phyloP scores from a whole-genome alignment of 345 rosid genomes.

The Hibiscus tridactylites region DNA sequence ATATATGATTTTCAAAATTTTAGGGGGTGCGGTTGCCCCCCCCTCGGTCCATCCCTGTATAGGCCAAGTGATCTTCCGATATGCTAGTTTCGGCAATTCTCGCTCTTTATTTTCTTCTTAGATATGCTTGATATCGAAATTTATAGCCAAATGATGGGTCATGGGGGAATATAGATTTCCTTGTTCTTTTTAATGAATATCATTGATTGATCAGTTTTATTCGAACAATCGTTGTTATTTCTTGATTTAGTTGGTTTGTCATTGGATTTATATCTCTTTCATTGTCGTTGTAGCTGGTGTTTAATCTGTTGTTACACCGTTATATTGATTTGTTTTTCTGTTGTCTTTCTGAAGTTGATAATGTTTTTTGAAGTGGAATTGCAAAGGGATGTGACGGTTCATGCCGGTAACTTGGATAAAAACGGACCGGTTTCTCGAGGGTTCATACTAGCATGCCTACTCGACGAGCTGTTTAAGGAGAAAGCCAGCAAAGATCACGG shows the following conservation, averaged over 20 bases:
- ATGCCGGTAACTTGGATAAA: conserved; percentile 10
- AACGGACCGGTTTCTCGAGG: conserved; percentile 7
- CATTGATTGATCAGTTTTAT: background rate
- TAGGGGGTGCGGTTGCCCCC: too few species aligned
- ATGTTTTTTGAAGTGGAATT: conserved; percentile 28
- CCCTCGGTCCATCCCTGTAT: too few species aligned
- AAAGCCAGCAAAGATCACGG: conserved; percentile 25
- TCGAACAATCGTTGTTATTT: background rate
- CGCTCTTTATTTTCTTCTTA: background rate
- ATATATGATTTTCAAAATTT: too few species aligned
- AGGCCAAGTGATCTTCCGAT: background rate
- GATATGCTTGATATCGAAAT: background rate
- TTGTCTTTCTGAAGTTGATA: conserved; percentile 1
- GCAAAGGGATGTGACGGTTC: conserved; percentile 12
- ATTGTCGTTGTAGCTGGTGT: background rate
- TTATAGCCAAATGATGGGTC: background rate
- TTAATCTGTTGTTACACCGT: too few species aligned
- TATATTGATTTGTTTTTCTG: background rate
- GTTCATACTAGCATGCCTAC: conserved; percentile 11
- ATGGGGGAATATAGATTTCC: background rate
- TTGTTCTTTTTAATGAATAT: background rate
- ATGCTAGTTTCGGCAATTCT: background rate
- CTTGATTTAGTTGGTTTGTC: background rate
- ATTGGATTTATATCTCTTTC: background rate
- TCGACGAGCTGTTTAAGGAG: conserved; percentile 14